Percentiles rank a stretch among this genome's conserved stretches.
Evolutionary conservation across 1,284 basidiomycete genomes (phyloP).

Genomic region (Ceratobasidium sp.): DNA sequence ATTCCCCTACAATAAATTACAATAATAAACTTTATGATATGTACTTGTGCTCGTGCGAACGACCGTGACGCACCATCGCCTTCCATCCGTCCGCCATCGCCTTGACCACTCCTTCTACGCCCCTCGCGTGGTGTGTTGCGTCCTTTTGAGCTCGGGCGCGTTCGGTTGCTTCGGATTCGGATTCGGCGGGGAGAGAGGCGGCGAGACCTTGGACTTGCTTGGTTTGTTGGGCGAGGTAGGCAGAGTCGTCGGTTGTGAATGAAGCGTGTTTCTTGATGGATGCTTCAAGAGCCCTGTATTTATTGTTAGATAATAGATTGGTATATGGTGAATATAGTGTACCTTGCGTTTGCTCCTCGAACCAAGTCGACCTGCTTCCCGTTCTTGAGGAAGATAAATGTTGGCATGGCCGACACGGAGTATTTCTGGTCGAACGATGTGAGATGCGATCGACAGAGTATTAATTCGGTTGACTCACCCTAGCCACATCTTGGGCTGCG

Average conservation of each 20-base stretch:
- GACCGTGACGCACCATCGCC: slow-evolving; percentile 37
- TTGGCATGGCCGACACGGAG: slow-evolving; percentile 34
- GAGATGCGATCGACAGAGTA: background rate
- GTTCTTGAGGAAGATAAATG: slow-evolving; percentile 47
- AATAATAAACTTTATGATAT: slow-evolving; percentile 6
- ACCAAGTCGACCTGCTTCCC: slow-evolving; percentile 40
- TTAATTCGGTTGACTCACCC: background rate
- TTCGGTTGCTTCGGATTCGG: slow-evolving; percentile 22
- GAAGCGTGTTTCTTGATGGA: slow-evolving; percentile 38
- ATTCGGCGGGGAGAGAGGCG: slow-evolving; percentile 12
- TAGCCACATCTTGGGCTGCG: slow-evolving; percentile 31
- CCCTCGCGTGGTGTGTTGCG: slow-evolving; percentile 2
- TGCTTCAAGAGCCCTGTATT: slow-evolving; percentile 32
- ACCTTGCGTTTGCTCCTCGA: slow-evolving; percentile 45
- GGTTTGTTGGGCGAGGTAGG: slow-evolving; percentile 32
- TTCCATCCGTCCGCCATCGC: slow-evolving; percentile 35
- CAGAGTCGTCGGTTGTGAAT: slow-evolving; percentile 30
- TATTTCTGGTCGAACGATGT: slow-evolving; percentile 15
- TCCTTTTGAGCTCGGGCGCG: slow-evolving; percentile 14
- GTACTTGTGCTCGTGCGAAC: slow-evolving; percentile 21
- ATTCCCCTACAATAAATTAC: slow-evolving; percentile 35
- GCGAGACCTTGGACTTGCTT: slow-evolving; percentile 21
- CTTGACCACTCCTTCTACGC: slow-evolving; percentile 15
- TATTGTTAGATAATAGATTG: background rate
- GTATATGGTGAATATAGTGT: background rate